Base-by-base conservation (phyloP, 202 grass and related monocot genomes). In the Setaria italica region DNA sequence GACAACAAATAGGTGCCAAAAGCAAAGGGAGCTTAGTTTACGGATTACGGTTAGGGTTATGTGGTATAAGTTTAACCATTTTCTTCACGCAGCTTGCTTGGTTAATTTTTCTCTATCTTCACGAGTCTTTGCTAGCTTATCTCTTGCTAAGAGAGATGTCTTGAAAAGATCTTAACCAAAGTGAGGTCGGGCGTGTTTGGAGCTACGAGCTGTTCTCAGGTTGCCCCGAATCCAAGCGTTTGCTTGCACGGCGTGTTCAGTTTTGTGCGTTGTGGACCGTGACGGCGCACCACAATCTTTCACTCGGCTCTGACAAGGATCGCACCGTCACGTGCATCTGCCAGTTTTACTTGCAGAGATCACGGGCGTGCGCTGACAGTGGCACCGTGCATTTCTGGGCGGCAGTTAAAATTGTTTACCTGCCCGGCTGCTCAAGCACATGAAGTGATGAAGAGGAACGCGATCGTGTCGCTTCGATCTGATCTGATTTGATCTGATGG, bases 401-500 rank as follows among this genome's bases (percentile, higher is more conserved):
- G 14, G 45, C 45, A 11, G 45, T 47, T 47, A 48, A 50, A 49
- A 50, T 12, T 50, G n/a, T 21, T 46, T 1, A 47, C 5, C 46
- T 7, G 59, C 19, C 8, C 19, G 17, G 16, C 35, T 67, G 20
- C 6, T 34, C 45, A 13, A 50, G 48, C 62, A 80, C 78, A 67
- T 68, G 35, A 37, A 2, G 35, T 37, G 35, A 4, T 4, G 78
- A 37, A 11, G 49, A 81, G 34, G 64, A 70, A 56, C 19, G 34
- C n/a, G 2, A 70, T 57, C 13, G 9, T n/a, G 0, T 69, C 49
- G n/a, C 25, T 19, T 54, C 11, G 53, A 76, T 72, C 69, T 11
- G 42, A 64, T 80, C 63, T 15, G 63, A 68, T 80, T 6, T 55
- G 63, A 69, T 68, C 8, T 51, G 60, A 74, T 55, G 49, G 2